Evolutionary conservation across 371 early-diverging fungal genomes (phyloP), one percentile per base, ranked within the genome.

Genomic region (Mortierella sp.): DNA sequence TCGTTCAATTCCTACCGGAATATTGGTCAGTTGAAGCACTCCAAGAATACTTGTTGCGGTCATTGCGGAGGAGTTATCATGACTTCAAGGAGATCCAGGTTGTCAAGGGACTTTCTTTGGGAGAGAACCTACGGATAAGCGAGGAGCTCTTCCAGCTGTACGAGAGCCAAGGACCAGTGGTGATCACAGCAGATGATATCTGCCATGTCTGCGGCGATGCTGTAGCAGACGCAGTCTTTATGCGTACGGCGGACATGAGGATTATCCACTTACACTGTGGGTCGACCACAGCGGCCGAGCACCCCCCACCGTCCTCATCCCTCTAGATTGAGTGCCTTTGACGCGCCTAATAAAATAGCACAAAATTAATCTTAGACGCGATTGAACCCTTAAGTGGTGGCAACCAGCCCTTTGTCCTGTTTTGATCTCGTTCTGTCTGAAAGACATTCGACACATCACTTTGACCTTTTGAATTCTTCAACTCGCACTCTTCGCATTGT

Each of bases 1-100:
- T 94, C 24, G 84, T 95, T 73, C 81, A 90, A 14, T 73, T 90
- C 50, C 82, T 94, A 54, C 95, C 95, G 2, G 90, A 92, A 55
- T 88, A 89, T 54, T 95, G 95, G 95, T 90, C 95, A 0, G 77
- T 95, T 31, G 89, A 92, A 31, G 79, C 91, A 75, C 81, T 95
- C 0, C 90, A 91, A 74, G 83, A 90, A 19, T 95, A 93, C 72
- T 78, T 95, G 16, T 76, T 89, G 21, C 80, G 90, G 16, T 91
- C 94, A 3, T 68, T 94, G 38, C 87, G 94, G 68, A 88, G 89
- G 75, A 90, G 89, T 21, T 78, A 91, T 26, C 91, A 93, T 70
- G 90, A 89, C 0, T 89, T 86, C 42, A 91, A 91, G 19, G 92
- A 94, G 73, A 88, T 90, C 21, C 89, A 93, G 76, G 84, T 95